These are phyloP conservation scores for Naganishia liquefaciens DNA, from an alignment of 1,284 basidiomycete species.

Conservation along the genomic window DNA sequence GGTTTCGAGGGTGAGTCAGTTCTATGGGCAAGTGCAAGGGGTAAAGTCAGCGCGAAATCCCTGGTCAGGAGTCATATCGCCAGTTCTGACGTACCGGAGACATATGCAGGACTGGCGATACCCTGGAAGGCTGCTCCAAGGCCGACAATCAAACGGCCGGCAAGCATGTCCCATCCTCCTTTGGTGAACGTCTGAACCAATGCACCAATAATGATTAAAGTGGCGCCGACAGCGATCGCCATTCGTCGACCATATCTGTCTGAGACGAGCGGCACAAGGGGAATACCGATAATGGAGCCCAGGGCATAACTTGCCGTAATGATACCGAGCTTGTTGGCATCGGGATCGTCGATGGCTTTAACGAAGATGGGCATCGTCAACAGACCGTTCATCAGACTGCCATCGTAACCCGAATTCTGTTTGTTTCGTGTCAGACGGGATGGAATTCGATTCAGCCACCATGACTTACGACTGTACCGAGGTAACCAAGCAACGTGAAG, in stretches of 20 bases:
- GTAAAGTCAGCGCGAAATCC: background rate
- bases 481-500: background rate
- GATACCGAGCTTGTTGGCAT: conserved; percentile 38
- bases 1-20: background rate
- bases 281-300: conserved; percentile 38
- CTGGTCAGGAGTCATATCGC: background rate
- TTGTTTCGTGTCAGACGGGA: background rate
- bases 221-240: conserved; percentile 38
- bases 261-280: conserved; percentile 37
- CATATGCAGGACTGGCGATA: background rate
- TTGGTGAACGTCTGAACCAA: conserved; percentile 40
- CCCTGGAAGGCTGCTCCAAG: conserved; percentile 20
- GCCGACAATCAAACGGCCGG: conserved; percentile 34
- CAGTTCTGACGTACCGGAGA: background rate
- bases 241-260: conserved; percentile 31
- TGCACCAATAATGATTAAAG: conserved; percentile 39
- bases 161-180: conserved; percentile 29
- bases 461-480: background rate
- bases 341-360: conserved; percentile 33
- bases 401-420: conserved; percentile 13
- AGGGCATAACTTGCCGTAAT: conserved; percentile 39
- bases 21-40: background rate
- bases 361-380: conserved; percentile 16
- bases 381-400: conserved; percentile 11
- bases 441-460: background rate